Evolutionary conservation across 208 protist species (phyloP), one percentile per base, ranked within the genome.

Genomic region (Crithidia brevicula): DNA sequence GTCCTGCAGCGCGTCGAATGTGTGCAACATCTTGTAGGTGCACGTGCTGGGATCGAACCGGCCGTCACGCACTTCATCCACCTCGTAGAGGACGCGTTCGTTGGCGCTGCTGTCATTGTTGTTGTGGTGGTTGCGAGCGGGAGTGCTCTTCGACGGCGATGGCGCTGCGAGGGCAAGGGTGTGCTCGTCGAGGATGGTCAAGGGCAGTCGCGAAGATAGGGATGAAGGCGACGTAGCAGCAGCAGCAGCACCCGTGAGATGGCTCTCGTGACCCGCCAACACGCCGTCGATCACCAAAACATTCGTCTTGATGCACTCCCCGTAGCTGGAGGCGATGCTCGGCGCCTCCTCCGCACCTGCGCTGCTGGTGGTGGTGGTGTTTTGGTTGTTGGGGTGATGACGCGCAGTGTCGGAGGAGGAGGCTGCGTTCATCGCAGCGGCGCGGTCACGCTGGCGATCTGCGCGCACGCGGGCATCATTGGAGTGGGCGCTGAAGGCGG

Each of bases 51-150:
- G 50, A 51, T 64, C 45, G 18, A 22, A 46, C n/a, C 7, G 18
- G 2, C 45, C 68, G 11, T 65, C 25, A n/a, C 38, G 50, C 5
- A 76, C 60, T 45, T 70, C 77, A 38, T 82, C 77, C 4, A 75
- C 66, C 15, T 64, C 38, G 46, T 72, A 77, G 60, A 13, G 15
- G 36, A 13, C 36, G 36, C 15, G 10, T 1, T 7, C 36, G 36
- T 16, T 13, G 36, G 36, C 36, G 1, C 15, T 40, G 36, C 36
- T 13, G 36, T 2, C 1, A 40, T 13, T 40, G 36, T 13, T 40
- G 36, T n/a, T n/a, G n/a, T n/a, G n/a, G n/a, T n/a, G n/a, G n/a
- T n/a, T n/a, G n/a, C n/a, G n/a, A n/a, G n/a, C n/a, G n/a, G n/a
- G n/a, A n/a, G n/a, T n/a, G n/a, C n/a, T n/a, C n/a, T n/a, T n/a